These are phyloP conservation scores for Sphaerosporella brunnea DNA, from an alignment of 495 filamentous ascomycete species.

Conservation along the genomic window DNA sequence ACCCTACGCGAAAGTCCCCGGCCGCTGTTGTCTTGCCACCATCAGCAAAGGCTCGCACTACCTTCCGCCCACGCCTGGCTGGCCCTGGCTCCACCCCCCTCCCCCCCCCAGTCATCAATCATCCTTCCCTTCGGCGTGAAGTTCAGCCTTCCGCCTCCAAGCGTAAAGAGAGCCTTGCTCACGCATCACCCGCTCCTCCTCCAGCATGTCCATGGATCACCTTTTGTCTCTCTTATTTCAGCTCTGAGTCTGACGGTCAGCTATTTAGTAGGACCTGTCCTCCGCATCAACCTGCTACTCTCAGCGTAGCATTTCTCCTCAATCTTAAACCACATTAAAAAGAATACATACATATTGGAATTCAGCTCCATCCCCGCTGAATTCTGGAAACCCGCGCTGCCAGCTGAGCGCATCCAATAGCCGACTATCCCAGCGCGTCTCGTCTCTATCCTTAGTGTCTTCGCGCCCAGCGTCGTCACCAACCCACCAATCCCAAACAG, in stretches of 20 bases:
- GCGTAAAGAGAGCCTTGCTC: not conserved
- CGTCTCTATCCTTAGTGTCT: not conserved
- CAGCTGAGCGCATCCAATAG: not conserved
- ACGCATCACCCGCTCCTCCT: not conserved
- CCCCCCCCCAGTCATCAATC: not conserved
- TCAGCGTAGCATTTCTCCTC: slow-evolving; percentile 9
- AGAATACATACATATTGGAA: not conserved
- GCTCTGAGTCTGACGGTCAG: slow-evolving; percentile 1
- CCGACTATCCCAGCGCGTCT: not conserved
- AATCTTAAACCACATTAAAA: not conserved
- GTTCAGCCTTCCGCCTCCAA: not conserved
- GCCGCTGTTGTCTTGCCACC: no score
- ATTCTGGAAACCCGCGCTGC: not conserved
- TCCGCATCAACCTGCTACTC: slow-evolving; percentile 23
- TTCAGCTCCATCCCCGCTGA: not conserved
- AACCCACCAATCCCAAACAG: no score
- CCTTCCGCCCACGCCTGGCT: not conserved
- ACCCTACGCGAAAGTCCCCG: no score
- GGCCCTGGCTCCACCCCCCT: not conserved
- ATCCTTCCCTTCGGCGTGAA: not conserved
- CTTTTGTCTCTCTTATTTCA: not conserved
- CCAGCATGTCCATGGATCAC: no score
- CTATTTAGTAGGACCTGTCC: slow-evolving; percentile 6
- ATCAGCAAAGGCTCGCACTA: not conserved
- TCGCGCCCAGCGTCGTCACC: not conserved